Base-by-base conservation (phyloP, 2,329 filamentous ascomycete genomes). In the Zymoseptoria crescenta region DNA sequence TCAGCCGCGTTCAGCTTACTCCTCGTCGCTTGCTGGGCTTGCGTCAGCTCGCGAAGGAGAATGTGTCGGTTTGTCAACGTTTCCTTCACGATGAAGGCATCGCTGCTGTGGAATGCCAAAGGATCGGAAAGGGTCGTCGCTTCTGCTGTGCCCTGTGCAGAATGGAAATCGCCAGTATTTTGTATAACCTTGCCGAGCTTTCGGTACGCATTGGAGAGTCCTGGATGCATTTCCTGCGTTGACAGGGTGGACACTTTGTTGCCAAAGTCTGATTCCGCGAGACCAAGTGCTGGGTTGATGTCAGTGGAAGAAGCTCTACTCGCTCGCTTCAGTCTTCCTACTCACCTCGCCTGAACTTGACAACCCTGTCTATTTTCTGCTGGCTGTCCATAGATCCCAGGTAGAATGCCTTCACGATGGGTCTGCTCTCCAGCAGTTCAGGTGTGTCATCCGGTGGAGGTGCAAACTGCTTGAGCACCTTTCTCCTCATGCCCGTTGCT, bases 11-110 rank as follows among this genome's bases (percentile, higher is more conserved):
- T 85, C 48, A 94, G 83, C 74, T 91, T 94, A 74, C 85, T 89
- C 63, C 89, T 86, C 1, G 92, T 91, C 21, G 80, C 81, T 72
- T 96, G 89, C 73, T 97, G 92, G 0, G 94, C 92, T 74, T 96
- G 91, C 27, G 96, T 77, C 60, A 97, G 86, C 70, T 99, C 94
- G 60, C 94, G 91, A 50, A 96, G 87, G 20, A 99, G 83, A 63
- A 99, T 96, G 76, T 99, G 94, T 10, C 94, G 89, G 77, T 99
- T 99, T 3, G 94, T 99, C 63, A 99, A 82, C 9, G 92, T 96
- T 73, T 99, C 94, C 75, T 99, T 99, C 66, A 97, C 94, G 68
- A 97, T 96, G 72, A 96, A 96, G 51, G 94, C 90, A 74, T 99
- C 94, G 59, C 90, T 87, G 51, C 91, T 96, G 76, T 97, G 91